Evolutionary conservation across 2,329 filamentous ascomycete genomes (phyloP), one percentile per base, ranked within the genome.

Genomic region (Penicillium verrucosum): DNA sequence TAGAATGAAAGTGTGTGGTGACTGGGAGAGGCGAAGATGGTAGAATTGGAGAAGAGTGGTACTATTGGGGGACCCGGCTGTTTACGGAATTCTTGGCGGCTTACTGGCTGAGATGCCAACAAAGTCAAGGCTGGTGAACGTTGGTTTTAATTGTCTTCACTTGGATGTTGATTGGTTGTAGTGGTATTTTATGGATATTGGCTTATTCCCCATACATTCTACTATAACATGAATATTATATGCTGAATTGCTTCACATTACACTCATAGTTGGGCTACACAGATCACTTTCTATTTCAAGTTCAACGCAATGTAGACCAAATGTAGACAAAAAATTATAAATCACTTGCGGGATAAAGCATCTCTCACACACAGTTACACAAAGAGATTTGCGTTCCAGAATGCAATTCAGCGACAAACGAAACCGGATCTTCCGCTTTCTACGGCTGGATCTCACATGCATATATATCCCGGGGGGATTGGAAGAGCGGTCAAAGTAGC

Each of bases 361-460:
- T n/a, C 38, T 25, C 42, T 36, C 29, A 47, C 11, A 47, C 11
- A 3, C 32, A 42, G 54, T 57, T 34, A 57, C 54, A 54, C 54
- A 42, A 42, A 21, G 14, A 12, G 11, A 42, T 37, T 36, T 29
- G 11, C n/a, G 4, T 54, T 47, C 34, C 14, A 52, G n/a, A 41
- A 27, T 45, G 2, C 12, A 38, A 37, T 34, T 54, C 52, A 54
- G 27, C 47, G 36, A 37, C 34, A 53, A 50, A 38, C 51, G 25
- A 42, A 46, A 55, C 60, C 47, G 53, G 44, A 44, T 55, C 50
- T 50, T 54, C 55, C 40, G 42, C 25, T 52, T 16, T 11, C 41
- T 23, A 51, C 27, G 16, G 34, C 52, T 25, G 16, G 45, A 60
- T 57, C 50, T 61, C 52, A 53, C 56, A 51, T 50, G 42, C 51